Base-by-base conservation (phyloP, 345 rosid species). In the Dimocarpus longan region DNA sequence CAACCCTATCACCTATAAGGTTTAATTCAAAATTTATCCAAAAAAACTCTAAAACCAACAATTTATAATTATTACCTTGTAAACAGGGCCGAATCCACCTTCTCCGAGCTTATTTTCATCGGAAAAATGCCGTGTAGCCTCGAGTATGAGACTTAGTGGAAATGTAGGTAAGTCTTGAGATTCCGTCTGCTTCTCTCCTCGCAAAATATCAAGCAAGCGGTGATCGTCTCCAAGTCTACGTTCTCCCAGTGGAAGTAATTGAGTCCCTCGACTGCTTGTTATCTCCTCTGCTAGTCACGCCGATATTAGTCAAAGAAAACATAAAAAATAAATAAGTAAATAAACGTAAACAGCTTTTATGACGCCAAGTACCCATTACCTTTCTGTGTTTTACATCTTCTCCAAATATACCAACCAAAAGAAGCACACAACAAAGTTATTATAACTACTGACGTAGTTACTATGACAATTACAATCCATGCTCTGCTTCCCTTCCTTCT, bases 1-100 rank as follows among this genome's bases (percentile, higher is more conserved):
- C 56, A 50, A 12, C 18, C 13, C 56, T 3, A 50, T 4, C 16
- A 50, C 54, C 16, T 12, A 16, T 50, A 12, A 13, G 54, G 54
- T 50, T 50, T 13, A 50, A 50, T 50, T 50, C 54, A 50, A 16
- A 50, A n/a, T n/a, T 6, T 57, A 5, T 19, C 3, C n/a, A 0
- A 57, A 6, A 6, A 6, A 57, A 21, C n/a, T 57, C 13, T 57
- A 21, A 8, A n/a, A 10, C 22, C 11, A 21, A 6, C 13, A 50
- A 13, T 16, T 50, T 13, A 16, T 50, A 50, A 50, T 50, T 60
- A 9, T 39, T 79, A 77, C 87, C 87, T 85, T 87, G 76, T 78
- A 87, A 7, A 85, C 88, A 0, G 86, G 70, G n/a, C 88, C 90
- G 50, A 83, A 87, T 13, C 90, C 87, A 0, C 90, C 90, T 84